Percentiles rank a stretch among this genome's conserved stretches.
These are phyloP conservation scores for Thalassiosira hispida DNA, from an alignment of 352 stramenopile genomes.

Conservation along the genomic window DNA sequence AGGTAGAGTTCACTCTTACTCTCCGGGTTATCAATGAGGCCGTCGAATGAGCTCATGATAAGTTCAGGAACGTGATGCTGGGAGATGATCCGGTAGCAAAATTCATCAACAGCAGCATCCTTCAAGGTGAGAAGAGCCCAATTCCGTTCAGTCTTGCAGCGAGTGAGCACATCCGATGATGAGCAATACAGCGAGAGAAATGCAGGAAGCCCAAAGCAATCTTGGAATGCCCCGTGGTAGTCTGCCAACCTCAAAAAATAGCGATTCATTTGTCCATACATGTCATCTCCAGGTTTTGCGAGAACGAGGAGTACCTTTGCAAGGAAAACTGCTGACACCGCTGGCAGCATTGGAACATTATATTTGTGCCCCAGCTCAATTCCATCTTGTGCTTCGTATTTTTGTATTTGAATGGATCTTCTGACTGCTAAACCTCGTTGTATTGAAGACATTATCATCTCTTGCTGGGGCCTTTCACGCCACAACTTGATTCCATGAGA, in stretches of 20 bases:
- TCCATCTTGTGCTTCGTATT: conserved; percentile 20
- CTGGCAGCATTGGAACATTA: conserved; percentile 62
- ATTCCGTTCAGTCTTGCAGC: conserved; percentile 65
- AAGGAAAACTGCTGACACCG: conserved; percentile 72
- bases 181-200: conserved; percentile 84
- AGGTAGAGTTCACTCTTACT: conserved; percentile 42
- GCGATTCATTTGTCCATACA: conserved; percentile 78
- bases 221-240: conserved; percentile 80
- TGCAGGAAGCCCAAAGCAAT: conserved; percentile 70
- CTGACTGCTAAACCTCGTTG: conserved; percentile 66
- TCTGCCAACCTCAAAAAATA: conserved; percentile 75
- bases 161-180: conserved; percentile 53
- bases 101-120: conserved; percentile 69
- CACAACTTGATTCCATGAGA: conserved; percentile 64
- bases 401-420: conserved; percentile 50
- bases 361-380: conserved; percentile 17
- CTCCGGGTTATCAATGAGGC: conserved; percentile 34
- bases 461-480: conserved; percentile 74
- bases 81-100: conserved; percentile 68
- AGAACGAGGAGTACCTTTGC: conserved; percentile 71
- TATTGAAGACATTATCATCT: conserved; percentile 78
- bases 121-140: conserved; percentile 72
- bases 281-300: conserved; percentile 66
- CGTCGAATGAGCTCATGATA: conserved; percentile 71
- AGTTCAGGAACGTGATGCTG: conserved; percentile 78